A percentile compares a stretch with the other conserved stretches of the same genome.
Evolutionary conservation across 495 filamentous ascomycete genomes (phyloP).

Genomic region (Lophiotrema nucula): DNA sequence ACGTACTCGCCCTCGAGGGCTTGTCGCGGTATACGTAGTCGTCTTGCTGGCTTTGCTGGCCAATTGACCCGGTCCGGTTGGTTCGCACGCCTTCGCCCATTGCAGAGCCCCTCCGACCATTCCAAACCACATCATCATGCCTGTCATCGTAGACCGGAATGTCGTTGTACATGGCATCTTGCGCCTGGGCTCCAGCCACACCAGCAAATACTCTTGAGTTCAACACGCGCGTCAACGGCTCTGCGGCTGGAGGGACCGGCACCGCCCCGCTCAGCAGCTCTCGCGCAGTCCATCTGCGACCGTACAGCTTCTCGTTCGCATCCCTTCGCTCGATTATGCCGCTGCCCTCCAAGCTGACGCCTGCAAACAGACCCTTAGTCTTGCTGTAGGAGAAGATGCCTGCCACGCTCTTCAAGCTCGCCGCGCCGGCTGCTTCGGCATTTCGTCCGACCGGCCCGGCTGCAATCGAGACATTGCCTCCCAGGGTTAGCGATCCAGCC

Average conservation of each 20-base stretch:
- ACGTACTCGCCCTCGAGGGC: conserved; percentile 72
- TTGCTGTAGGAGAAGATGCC: conserved; percentile 95
- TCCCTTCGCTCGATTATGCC: conserved; percentile 90
- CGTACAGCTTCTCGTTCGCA: conserved; percentile 95
- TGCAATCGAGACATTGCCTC: conserved; percentile 94
- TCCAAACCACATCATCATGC: conserved; percentile 93
- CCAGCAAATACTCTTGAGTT: conserved; percentile 82
- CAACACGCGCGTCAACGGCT: conserved; percentile 78
- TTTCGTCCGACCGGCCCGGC: conserved; percentile 92
- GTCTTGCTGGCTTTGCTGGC: conserved; percentile 37
- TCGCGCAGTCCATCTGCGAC: conserved; percentile 71
- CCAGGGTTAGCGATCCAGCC: conserved; percentile 82
- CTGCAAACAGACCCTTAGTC: conserved; percentile 95
- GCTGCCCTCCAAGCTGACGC: conserved; percentile 89
- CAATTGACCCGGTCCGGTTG: conserved; percentile 51
- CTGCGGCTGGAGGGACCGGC: conserved; percentile 75
- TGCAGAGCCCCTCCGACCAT: conserved; percentile 70
- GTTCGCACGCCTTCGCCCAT: conserved; percentile 71
- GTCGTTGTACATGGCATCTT: conserved; percentile 87
- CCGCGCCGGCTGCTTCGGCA: conserved; percentile 93
- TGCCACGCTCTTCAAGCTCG: conserved; percentile 83
- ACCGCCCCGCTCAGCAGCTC: conserved; percentile 78
- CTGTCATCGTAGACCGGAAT: conserved; percentile 85
- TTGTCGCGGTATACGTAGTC: conserved; percentile 63
- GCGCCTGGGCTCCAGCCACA: conserved; percentile 47